These are phyloP conservation scores for Eucalyptus camaldulensis DNA, from an alignment of 345 rosid species.

Conservation along the genomic window DNA sequence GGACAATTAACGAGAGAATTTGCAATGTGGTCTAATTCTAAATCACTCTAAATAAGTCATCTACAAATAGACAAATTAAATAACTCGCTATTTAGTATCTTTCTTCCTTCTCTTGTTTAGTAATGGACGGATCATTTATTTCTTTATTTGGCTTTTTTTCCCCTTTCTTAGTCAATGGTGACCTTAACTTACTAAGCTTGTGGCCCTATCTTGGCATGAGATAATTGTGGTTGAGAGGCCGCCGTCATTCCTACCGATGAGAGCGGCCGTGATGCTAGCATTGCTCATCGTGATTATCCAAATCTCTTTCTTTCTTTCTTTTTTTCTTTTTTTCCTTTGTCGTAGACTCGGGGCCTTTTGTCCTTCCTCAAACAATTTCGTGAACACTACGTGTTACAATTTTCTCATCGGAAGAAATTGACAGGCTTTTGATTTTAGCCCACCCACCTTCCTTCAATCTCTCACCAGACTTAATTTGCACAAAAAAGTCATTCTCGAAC, in stretches of 20 bases:
- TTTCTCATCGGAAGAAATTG: not conserved
- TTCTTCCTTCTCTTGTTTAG: not conserved
- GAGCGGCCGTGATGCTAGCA: too few species aligned
- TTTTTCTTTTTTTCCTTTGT: too few species aligned
- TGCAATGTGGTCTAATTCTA: too few species aligned
- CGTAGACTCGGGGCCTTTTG: not conserved
- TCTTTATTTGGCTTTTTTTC: not conserved
- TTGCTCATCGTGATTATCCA: not conserved
- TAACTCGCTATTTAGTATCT: too few species aligned
- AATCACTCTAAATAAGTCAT: too few species aligned
- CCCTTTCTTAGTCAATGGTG: not conserved
- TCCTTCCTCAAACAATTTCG: not conserved
- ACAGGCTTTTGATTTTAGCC: not conserved
- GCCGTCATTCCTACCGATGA: not conserved
- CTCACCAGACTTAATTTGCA: not conserved
- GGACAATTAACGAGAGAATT: too few species aligned
- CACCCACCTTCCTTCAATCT: not conserved
- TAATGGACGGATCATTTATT: not conserved
- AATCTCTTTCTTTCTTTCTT: too few species aligned
- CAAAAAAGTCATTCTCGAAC: too few species aligned
- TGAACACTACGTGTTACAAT: not conserved
- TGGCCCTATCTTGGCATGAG: not conserved
- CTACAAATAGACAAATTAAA: too few species aligned
- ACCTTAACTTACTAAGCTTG: not conserved
- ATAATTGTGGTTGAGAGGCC: not conserved